phyloP scores from a whole-genome alignment of 495 filamentous ascomycete genomes.

The Bombardia bombarda region DNA sequence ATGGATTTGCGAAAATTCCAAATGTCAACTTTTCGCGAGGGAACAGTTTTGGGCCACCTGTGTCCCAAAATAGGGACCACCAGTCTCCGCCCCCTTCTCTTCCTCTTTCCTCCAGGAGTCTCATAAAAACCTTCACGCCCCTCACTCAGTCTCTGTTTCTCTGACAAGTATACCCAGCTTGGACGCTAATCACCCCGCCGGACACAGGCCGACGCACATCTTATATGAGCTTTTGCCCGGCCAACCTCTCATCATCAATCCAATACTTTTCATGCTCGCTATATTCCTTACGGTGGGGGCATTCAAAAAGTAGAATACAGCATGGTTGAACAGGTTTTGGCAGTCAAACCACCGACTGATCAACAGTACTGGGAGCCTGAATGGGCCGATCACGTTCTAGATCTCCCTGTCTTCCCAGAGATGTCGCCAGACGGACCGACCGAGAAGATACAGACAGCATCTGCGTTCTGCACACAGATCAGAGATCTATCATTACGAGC shows the following conservation, averaged over 20 bases:
- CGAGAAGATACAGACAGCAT: neutral
- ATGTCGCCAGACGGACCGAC: neutral
- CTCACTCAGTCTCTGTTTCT: neutral
- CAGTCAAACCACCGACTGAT: no score
- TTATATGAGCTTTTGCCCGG: no score
- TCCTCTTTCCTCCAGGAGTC: neutral
- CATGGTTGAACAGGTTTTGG: no score
- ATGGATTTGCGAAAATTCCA: neutral
- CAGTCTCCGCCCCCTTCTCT: neutral
- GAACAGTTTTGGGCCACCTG: neutral
- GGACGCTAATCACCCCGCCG: no score
- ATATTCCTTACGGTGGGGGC: no score
- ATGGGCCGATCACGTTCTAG: slow-evolving; percentile 1
- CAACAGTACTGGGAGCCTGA: neutral
- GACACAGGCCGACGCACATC: no score
- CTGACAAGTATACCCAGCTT: no score
- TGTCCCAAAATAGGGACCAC: neutral
- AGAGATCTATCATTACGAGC: neutral
- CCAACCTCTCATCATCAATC: no score
- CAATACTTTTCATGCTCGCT: no score
- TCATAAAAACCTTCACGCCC: neutral
- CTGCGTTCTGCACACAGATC: neutral
- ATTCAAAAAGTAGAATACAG: no score
- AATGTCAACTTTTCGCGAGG: slow-evolving; percentile 1
- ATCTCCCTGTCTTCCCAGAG: slow-evolving; percentile 1